Percentiles rank a stretch among this genome's conserved stretches.
Conservation (phyloP, 2,329 filamentous ascomycete species). For the Penicillium crustosum region DNA sequence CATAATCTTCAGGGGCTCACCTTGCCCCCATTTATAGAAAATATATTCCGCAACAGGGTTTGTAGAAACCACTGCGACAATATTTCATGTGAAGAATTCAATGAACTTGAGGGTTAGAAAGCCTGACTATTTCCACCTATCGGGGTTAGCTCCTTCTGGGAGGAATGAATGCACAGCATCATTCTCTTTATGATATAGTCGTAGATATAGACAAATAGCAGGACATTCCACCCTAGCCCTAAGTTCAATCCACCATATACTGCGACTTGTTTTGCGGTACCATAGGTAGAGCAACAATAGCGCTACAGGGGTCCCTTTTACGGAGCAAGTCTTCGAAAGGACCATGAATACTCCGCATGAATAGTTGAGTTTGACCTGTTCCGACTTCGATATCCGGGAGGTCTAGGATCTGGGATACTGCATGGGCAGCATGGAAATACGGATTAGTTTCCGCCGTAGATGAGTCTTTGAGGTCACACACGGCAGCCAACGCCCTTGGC, state of each 20-base stretch:
- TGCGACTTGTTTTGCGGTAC: conserved; percentile 43
- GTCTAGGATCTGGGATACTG: background rate
- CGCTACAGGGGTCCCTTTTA: conserved; percentile 40
- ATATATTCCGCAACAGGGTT: no score
- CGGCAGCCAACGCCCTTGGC: background rate
- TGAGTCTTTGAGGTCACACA: background rate
- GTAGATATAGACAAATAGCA: conserved; percentile 44
- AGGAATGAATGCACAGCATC: background rate
- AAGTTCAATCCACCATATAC: conserved; percentile 49
- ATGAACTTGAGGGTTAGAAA: background rate
- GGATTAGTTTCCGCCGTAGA: background rate
- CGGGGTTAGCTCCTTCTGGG: background rate
- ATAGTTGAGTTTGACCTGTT: background rate
- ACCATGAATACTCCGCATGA: background rate
- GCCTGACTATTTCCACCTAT: background rate
- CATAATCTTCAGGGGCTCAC: no score
- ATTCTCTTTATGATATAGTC: background rate
- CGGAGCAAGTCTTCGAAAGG: background rate
- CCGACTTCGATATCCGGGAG: background rate
- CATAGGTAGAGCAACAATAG: conserved; percentile 46
- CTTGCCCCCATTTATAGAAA: no score
- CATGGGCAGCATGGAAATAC: background rate
- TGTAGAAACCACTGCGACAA: background rate
- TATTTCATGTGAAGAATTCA: background rate
- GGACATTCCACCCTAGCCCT: conserved; percentile 46